These are phyloP conservation scores for Yamadazyma kanchanaburiensis DNA, from an alignment of 1,139 yeast species.

Conservation along the genomic window DNA sequence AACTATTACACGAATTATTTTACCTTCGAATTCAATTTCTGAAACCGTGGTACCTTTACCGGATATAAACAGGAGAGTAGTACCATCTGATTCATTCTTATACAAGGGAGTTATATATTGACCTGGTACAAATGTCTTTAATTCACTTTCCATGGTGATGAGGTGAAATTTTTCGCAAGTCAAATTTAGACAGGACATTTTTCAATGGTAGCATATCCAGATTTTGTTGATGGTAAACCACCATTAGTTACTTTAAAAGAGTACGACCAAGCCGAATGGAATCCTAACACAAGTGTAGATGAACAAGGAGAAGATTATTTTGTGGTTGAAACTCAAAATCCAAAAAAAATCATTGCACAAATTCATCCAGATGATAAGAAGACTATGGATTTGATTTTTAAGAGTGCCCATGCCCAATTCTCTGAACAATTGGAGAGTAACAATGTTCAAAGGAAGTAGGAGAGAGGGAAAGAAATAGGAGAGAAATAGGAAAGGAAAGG, in stretches of 20 bases:
- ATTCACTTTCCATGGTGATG: slow-evolving; percentile 1
- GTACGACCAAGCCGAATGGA: slow-evolving; percentile 56
- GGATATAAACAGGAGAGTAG: slow-evolving; percentile 23
- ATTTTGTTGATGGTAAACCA: slow-evolving; percentile 42
- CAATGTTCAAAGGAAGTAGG: slow-evolving; percentile 9
- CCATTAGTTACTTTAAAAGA: slow-evolving; percentile 43
- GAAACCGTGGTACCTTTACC: slow-evolving; percentile 40
- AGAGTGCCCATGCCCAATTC: slow-evolving; percentile 40
- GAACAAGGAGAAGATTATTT: slow-evolving; percentile 31
- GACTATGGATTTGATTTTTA: slow-evolving; percentile 42
- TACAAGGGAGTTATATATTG: slow-evolving; percentile 49
- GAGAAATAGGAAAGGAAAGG: not conserved
- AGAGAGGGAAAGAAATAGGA: too few species aligned
- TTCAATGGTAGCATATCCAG: slow-evolving; percentile 28
- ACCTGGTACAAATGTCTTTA: slow-evolving; percentile 64
- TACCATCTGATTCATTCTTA: slow-evolving; percentile 20
- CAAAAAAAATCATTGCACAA: slow-evolving; percentile 40
- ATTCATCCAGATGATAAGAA: slow-evolving; percentile 33
- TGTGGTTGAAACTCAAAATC: slow-evolving; percentile 46
- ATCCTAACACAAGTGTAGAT: slow-evolving; percentile 49
- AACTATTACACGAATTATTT: slow-evolving; percentile 48
- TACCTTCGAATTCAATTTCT: slow-evolving; percentile 23
- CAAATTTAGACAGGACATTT: not conserved
- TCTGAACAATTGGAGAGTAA: slow-evolving; percentile 15
- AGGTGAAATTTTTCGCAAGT: not conserved